Evolutionary conservation across 2,329 filamentous ascomycete species (phyloP), one percentile per base, ranked within the genome.

Genomic region (Colletotrichum navitas): DNA sequence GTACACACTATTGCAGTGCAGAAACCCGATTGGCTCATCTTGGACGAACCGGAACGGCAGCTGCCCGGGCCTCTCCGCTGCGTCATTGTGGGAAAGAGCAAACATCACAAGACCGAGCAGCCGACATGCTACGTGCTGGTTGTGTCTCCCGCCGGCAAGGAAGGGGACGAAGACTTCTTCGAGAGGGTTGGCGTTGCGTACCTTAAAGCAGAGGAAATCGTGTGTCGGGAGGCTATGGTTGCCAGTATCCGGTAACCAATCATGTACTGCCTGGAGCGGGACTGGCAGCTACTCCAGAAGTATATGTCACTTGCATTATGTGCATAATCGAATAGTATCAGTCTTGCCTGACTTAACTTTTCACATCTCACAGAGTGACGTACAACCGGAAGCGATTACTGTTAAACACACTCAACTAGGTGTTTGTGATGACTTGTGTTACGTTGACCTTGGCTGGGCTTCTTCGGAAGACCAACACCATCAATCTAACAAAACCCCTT

Each of bases 101-200:
- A 36, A 12, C 26, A 36, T 8, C 39, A 61, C 29, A 18, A 36
- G 18, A 36, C 10, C 18, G 41, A 61, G 8, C 29, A 32, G 41
- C 41, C 29, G 7, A 47, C 24, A 18, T 16, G 45, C 29, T 61
- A 34, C 45, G 58, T 14, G 21, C 18, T 61, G 16, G 29, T 49
- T 32, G 41, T 61, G 10, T 12, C 58, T 14, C 29, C 7, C 10
- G 7, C 24, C 3, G 39, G 26, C 24, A 45, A 3, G 24, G 10
- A 8, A 1, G 10, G 34, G 11, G 11, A n/a, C n/a, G 26, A 49
- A 21, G 29, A 47, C 1, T 12, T 47, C 16, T 49, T 24, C 24
- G 58, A 61, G 11, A n/a, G 58, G 32, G 58, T 61, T 2, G 58
- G 58, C 1, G 58, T 61, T 12, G 58, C 58, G 5, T 47, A 47